Conservation (phyloP, 768 basidiomycete genomes). For the Boletus barrowsii region DNA sequence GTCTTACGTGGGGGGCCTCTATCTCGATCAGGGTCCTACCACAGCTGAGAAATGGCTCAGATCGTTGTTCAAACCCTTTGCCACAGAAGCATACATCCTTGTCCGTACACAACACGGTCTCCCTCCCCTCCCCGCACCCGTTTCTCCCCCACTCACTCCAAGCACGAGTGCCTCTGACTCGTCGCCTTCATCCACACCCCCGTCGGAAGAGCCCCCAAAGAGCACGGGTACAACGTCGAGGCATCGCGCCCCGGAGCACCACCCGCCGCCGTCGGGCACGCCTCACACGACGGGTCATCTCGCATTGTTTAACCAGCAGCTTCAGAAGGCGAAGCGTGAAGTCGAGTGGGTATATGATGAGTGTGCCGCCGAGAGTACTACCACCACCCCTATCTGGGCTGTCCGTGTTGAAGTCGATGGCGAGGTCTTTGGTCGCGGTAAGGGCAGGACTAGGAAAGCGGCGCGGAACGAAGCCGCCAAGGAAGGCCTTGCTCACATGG, state of each 20-base stretch:
- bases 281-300: constrained; percentile 56
- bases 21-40: constrained; percentile 62
- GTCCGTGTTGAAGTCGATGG: constrained; percentile 64
- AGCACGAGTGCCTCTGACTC: constrained; percentile 16
- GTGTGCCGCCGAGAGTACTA: constrained; percentile 42
- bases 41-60: constrained; percentile 58
- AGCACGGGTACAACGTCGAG: constrained; percentile 4
- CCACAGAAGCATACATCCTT: constrained; percentile 55
- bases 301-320: constrained; percentile 74
- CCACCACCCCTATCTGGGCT: constrained; percentile 75
- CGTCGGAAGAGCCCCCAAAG: not conserved
- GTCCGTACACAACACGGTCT: constrained; percentile 69
- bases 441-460: constrained; percentile 72
- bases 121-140: constrained; percentile 37
- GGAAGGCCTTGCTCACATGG: constrained; percentile 59
- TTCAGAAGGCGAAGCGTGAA: constrained; percentile 53
- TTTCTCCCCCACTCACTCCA: constrained; percentile 18
- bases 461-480: constrained; percentile 83
- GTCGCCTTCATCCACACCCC: not conserved
- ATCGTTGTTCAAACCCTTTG: constrained; percentile 61
- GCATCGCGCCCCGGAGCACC: not conserved
- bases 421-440: constrained; percentile 56
- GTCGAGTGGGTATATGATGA: constrained; percentile 75
- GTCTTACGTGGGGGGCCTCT: constrained; percentile 81
- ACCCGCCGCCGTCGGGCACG: constrained; percentile 23